Base-by-base conservation (phyloP, 2,329 filamentous ascomycete species). In the Xylaria sp. region DNA sequence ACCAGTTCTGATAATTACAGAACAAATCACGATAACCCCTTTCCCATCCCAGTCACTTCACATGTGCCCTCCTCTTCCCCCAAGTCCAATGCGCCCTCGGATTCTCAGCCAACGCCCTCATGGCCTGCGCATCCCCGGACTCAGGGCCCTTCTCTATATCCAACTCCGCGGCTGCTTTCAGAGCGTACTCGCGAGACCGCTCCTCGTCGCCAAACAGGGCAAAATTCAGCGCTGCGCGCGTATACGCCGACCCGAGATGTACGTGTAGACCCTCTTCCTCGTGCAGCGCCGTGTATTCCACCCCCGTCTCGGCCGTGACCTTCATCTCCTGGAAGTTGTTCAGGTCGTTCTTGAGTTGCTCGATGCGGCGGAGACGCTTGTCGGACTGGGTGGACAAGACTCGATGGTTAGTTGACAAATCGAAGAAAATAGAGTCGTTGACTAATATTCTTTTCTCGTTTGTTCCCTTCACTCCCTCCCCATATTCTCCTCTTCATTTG, bases 211-310 rank as follows among this genome's bases (percentile, higher is more conserved):
- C 80, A 66, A 82, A 80, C 61, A 82, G 75, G 12, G 79, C 78
- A 46, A 75, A 80, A 54, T 82, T 80, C n/a, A 83, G 73, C 20
- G 82, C 82, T 1, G 81, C 81, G 0, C 78, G 74, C 1, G 79
- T 80, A 63, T 80, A 80, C 3, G 78, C 79, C n/a, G 74, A 75
- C 1, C 77, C 79, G 6, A 82, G 68, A 41, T 80, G 78, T 13
- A 76, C 74, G 23, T 79, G 66, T 10, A 83, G 71, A 4, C 74
- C 59, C 65, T 82, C 81, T 10, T 74, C 71, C 31, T 76, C 72
- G 67, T 82, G 80, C 36, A 82, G 72, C 9, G 65, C 62, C 25
- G 79, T 73, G 55, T 80, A 72, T 58, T 76, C 71, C 1, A 57
- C 75, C 39, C 76, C 78, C 25, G 75, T 76, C 23, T 76, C 76